phyloP scores from a whole-genome alignment of 305 asterid genomes.

The Solanum chacoense region DNA sequence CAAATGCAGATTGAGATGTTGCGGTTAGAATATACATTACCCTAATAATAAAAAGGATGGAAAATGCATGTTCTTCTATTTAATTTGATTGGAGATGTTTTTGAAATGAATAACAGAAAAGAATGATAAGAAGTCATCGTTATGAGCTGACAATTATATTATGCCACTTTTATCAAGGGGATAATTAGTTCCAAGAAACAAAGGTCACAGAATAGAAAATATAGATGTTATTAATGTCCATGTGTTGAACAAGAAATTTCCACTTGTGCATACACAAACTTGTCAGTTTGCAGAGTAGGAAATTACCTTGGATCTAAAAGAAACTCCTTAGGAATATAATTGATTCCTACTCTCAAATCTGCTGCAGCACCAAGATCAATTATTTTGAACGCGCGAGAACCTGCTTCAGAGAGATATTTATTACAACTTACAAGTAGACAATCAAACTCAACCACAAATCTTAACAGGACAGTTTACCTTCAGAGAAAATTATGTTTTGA shows the following conservation, averaged over 20 bases:
- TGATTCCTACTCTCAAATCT: constrained; percentile 95
- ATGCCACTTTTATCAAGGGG: background rate
- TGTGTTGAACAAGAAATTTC: background rate
- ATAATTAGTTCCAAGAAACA: background rate
- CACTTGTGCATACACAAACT: background rate
- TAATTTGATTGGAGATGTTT: background rate
- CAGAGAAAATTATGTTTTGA: constrained; percentile 84
- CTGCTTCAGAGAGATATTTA: constrained; percentile 23
- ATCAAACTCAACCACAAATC: background rate
- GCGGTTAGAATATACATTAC: background rate
- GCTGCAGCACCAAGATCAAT: constrained; percentile 97
- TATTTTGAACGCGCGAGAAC: constrained; percentile 74
- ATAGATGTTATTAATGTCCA: background rate
- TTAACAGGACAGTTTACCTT: constrained; percentile 40
- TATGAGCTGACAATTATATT: background rate
- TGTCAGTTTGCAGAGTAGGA: background rate
- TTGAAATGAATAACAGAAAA: background rate
- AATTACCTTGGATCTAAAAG: constrained; percentile 84
- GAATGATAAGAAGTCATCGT: background rate
- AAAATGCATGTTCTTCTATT: background rate
- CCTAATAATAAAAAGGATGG: background rate
- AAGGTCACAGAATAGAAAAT: background rate
- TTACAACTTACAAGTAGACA: background rate
- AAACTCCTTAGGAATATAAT: constrained; percentile 90
- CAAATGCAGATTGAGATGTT: background rate